Percentiles rank a stretch among this genome's conserved stretches.
Conservation (phyloP, 169 alveolate species). For the Theileria orientalis region DNA sequence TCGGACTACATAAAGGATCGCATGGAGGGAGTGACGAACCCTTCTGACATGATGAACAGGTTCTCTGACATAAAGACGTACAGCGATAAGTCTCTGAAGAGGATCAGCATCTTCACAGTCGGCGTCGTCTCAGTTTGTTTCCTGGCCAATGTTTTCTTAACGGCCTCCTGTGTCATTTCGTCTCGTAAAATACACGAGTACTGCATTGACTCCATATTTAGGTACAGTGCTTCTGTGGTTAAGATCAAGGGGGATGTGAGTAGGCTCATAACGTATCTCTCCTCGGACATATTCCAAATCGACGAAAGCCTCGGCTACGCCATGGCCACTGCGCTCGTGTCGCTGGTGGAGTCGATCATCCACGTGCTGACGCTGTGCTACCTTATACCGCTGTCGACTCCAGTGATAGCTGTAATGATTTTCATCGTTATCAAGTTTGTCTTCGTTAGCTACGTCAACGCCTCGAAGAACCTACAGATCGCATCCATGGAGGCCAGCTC, state of each 20-base stretch:
- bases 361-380: slow-evolving; percentile 54
- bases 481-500: slow-evolving; percentile 23
- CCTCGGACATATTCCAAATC: slow-evolving; percentile 44
- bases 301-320: slow-evolving; percentile 42
- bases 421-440: slow-evolving; percentile 13
- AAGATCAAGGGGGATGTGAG: slow-evolving; percentile 16
- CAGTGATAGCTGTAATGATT: slow-evolving; percentile 6
- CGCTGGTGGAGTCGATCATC: slow-evolving; percentile 21
- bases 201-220: slow-evolving; percentile 37
- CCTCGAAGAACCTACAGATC: slow-evolving; percentile 45
- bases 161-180: slow-evolving; percentile 20
- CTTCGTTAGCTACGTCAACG: slow-evolving; percentile 14
- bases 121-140: neutral
- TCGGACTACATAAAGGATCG: slow-evolving; percentile 4
- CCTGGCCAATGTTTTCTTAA: neutral
- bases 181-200: slow-evolving; percentile 49
- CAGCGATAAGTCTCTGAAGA: neutral
- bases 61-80: neutral
- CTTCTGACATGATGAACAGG: neutral
- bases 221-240: slow-evolving; percentile 2
- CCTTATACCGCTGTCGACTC: slow-evolving; percentile 27
- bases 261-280: slow-evolving; percentile 24
- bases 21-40: neutral
- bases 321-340: slow-evolving; percentile 16
- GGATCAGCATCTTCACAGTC: neutral